These are phyloP conservation scores for Drechslerella dactyloides DNA, from an alignment of 2,329 filamentous ascomycete species.

Conservation along the genomic window DNA sequence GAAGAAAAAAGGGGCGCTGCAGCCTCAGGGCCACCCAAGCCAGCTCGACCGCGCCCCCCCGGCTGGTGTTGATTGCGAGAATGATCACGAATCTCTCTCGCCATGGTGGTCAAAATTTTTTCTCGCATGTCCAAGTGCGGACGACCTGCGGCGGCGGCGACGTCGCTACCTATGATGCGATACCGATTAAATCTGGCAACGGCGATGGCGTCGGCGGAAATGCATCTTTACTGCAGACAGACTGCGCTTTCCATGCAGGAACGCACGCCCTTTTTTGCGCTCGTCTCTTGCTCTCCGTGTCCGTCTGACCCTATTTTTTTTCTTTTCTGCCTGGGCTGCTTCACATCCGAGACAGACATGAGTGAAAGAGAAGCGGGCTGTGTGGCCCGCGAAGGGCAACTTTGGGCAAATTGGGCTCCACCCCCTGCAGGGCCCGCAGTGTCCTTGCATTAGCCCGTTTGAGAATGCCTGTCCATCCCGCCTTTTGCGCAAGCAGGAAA, in stretches of 20 bases:
- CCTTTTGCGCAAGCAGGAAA: constrained; percentile 1
- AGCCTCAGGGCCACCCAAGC: constrained; percentile 26
- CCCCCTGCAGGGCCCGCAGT: constrained; percentile 1
- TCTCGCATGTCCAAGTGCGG: neutral
- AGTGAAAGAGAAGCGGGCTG: constrained; percentile 23
- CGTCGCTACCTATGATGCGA: neutral
- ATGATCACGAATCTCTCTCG: neutral
- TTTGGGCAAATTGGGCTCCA: neutral
- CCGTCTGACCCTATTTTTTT: neutral
- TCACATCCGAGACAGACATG: constrained; percentile 44
- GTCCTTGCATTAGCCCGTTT: constrained; percentile 3
- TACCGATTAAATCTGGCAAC: constrained; percentile 2
- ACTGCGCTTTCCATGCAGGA: constrained; percentile 38
- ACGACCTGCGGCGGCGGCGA: neutral
- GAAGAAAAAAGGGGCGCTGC: constrained; percentile 36
- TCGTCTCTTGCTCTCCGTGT: too few species aligned
- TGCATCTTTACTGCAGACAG: neutral
- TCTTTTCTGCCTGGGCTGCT: constrained; percentile 15
- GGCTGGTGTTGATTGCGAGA: neutral
- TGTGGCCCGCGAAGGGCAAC: neutral
- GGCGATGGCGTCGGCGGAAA: constrained; percentile 4
- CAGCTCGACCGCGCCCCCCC: constrained; percentile 1
- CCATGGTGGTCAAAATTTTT: neutral
- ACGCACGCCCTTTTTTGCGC: constrained; percentile 13
- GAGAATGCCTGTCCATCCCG: constrained; percentile 1